phyloP scores from a whole-genome alignment of 2,329 filamentous ascomycete genomes.

The Stemphylium lycopersici region DNA sequence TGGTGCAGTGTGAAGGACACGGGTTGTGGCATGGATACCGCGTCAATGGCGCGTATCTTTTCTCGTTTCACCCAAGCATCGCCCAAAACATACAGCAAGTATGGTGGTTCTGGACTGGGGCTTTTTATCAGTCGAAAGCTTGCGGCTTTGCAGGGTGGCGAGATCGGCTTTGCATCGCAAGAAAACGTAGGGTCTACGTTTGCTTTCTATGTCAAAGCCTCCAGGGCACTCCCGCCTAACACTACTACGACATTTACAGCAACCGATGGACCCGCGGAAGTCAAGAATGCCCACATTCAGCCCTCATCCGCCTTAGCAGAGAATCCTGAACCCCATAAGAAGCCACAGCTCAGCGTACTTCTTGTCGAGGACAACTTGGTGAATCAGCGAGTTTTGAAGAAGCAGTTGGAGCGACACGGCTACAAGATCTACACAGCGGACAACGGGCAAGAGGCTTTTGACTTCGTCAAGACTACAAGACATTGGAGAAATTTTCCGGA shows the following conservation, averaged over 20 bases:
- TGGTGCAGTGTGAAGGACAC: constrained; percentile 9
- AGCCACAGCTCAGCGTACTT: constrained; percentile 9
- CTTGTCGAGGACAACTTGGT: constrained; percentile 43
- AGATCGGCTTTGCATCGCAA: constrained; percentile 29
- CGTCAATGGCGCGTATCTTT: constrained; percentile 20
- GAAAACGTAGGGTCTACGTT: constrained; percentile 29
- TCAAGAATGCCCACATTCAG: background rate
- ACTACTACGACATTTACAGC: background rate
- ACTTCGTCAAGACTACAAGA: constrained; percentile 14
- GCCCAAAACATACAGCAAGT: constrained; percentile 32
- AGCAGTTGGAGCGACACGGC: constrained; percentile 30
- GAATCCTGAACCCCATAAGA: background rate
- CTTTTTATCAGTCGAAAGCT: constrained; percentile 33
- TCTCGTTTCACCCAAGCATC: constrained; percentile 31
- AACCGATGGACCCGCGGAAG: background rate
- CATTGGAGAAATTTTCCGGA: background rate
- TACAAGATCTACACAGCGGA: constrained; percentile 32
- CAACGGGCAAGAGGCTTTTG: constrained; percentile 34
- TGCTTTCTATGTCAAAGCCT: constrained; percentile 29
- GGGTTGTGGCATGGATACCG: constrained; percentile 8
- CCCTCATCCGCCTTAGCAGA: background rate
- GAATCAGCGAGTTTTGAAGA: constrained; percentile 35
- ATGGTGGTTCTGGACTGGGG: constrained; percentile 27
- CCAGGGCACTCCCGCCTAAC: background rate
- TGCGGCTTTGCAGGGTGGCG: constrained; percentile 29